Base-by-base conservation (phyloP, 73 alveolate genomes). In the Paramecium sonneborni region DNA sequence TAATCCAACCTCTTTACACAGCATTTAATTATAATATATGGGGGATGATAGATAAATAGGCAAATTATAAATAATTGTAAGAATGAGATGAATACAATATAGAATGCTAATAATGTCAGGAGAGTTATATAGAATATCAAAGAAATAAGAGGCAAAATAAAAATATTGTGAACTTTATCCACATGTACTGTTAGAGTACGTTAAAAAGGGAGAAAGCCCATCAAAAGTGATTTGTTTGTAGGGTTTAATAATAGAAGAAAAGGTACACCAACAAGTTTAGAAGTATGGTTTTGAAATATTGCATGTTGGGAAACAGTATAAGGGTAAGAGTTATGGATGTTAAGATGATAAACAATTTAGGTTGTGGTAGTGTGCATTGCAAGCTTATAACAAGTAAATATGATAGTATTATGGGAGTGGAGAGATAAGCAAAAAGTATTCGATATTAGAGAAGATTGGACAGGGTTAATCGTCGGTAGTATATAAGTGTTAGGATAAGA, bases 81-180 rank as follows among this genome's bases (percentile, higher is more conserved):
- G 5, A 30, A 23, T 79, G 34, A 46, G 30, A 79, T 43, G 46
- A 79, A 30, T 79, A 62, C 68, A 30, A 32, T 32, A 21, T 74
- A 79, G 90, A 44, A 21, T 62, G 18, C 18, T 24, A 18, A 62
- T 38, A 37, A 30, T 24, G 26, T 11, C 20, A 18, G 90, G 90
- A 39, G 69, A 39, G 18, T 46, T 79, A n/a, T 79, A 24, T 79
- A 79, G 69, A 43, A 24, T 24, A 23, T 21, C 74, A 32, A 39
- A 79, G 69, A 38, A 79, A 79, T 41, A 39, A 21, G 18, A 39
- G 6, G 7, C 24, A 8, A 79, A 79, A 46, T 23, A 38, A 52
- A 79, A 34, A 44, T 79, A 43, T 44, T 79, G 90, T 44, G 90
- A 43, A 43, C 55, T 79, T 20, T 79, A 79, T 79, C 69, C 69